Base-by-base conservation (phyloP, 2,329 filamentous ascomycete species). In the Hypoxylon sp. region DNA sequence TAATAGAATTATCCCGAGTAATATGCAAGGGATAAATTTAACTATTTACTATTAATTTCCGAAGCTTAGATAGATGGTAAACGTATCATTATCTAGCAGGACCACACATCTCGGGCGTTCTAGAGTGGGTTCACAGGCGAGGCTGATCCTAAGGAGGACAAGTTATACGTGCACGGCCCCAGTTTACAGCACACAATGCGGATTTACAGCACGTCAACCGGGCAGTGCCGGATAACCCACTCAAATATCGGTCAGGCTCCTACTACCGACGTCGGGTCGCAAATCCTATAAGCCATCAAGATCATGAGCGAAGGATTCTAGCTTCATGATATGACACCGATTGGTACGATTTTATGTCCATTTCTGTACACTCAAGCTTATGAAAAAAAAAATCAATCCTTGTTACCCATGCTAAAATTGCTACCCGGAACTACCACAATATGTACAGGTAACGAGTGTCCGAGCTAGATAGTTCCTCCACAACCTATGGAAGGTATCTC, bases 151-250 rank as follows among this genome's bases (percentile, higher is more conserved):
- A 22, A 22, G 19, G 35, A 24, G 14, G 10, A 22, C 47, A 47
- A 60, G 42, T 6, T 51, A 52, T 14, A 51, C 57, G 33, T 9
- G 29, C 57, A 52, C 57, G 33, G 47, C 35, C 57, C 22, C 22
- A n/a, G 31, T 24, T 46, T 29, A 14, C 31, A 13, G n/a, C 22
- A 26, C 3, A 46, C 17, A 59, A 50, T 50, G 31, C 44, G 46
- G 19, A 19, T 39, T 31, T 26, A 48, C 42, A 51, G 52, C 57
- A 60, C 57, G 57, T 60, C 57, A 60, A 60, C 22, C 17, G 19
- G 57, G 57, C 57, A 50, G 47, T 60, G 47, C 57, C 57, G 22
- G 24, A 51, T n/a, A n/a, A 26, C 10, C 22, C 9, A 47, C 39
- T 17, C 26, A 31, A 57, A 11, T 11, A 44, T 50, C 33, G 33